These are phyloP conservation scores for Blastocystis sp. DNA, from an alignment of 352 stramenopile genomes.

Conservation along the genomic window DNA sequence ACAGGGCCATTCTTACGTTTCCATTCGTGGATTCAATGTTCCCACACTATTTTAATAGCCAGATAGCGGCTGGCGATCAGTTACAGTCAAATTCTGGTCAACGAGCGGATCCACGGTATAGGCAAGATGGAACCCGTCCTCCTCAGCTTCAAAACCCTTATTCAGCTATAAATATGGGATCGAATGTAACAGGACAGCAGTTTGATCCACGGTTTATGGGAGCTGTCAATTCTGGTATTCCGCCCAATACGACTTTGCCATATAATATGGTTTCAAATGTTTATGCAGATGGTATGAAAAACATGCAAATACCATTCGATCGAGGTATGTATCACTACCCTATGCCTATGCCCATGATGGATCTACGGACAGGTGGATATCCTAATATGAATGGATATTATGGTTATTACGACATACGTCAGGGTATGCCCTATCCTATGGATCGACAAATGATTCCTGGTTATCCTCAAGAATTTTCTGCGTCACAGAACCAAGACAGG, in stretches of 20 bases:
- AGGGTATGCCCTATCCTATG: not conserved
- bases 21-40: conserved; percentile 5
- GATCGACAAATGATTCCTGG: not conserved
- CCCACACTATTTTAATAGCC: conserved; percentile 26
- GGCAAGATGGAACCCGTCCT: conserved; percentile 27
- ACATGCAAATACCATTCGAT: conserved; percentile 31
- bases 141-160: conserved; percentile 48
- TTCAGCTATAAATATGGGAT: conserved; percentile 22
- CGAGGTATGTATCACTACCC: conserved; percentile 17
- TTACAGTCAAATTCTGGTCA: not conserved
- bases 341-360: conserved; percentile 30
- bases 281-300: conserved; percentile 50
- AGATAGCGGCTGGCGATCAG: conserved; percentile 6
- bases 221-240: conserved; percentile 32
- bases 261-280: conserved; percentile 62
- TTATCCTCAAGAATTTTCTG: not conserved
- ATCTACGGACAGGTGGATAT: conserved; percentile 13
- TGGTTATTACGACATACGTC: conserved; percentile 10
- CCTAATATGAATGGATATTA: not conserved
- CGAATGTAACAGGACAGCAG: conserved; percentile 20
- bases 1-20: too few species aligned
- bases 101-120: conserved; percentile 32
- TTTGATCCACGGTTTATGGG: conserved; percentile 46
- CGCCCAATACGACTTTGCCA: not conserved
- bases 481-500: not conserved